Conservation (phyloP, 164 flowering plant species). For the Liriodendron chinense region DNA sequence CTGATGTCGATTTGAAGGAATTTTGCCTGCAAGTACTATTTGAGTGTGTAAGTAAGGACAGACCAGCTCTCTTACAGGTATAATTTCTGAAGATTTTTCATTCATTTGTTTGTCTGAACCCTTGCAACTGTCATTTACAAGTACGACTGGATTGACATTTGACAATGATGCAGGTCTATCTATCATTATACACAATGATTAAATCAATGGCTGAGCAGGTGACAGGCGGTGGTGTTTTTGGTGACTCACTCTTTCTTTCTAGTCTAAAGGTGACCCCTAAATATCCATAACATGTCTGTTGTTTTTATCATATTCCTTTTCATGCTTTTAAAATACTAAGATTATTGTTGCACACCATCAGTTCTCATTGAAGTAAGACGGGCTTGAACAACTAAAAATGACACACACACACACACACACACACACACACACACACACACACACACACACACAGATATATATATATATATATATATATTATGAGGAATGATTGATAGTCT, state of each 20-base stretch:
- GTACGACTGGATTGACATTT: not conserved
- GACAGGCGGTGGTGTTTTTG: conserved; percentile 24
- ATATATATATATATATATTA: too few relatives aligned
- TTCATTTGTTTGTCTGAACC: not conserved
- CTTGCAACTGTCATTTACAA: not conserved
- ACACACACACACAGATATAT: too few relatives aligned
- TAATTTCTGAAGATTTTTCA: not conserved
- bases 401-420: too few relatives aligned
- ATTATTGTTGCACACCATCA: too few relatives aligned
- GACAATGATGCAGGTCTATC: conserved; percentile 60
- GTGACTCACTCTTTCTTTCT: conserved; percentile 57
- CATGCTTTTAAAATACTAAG: too few relatives aligned
- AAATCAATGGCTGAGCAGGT: conserved; percentile 66
- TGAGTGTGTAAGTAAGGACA: conserved; percentile 96
- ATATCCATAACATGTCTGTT: not conserved
- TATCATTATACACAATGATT: conserved; percentile 71
- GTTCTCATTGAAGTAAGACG: too few relatives aligned
- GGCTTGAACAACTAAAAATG: too few relatives aligned
- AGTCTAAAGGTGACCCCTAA: conserved; percentile 64
- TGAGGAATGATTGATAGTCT: too few relatives aligned
- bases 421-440: too few relatives aligned
- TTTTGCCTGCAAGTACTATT: conserved; percentile 94
- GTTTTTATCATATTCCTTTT: not conserved
- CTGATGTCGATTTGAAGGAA: conserved; percentile 77
- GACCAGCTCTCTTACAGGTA: conserved; percentile 93